A percentile compares a stretch with the other conserved stretches of the same genome.
Evolutionary conservation across 2,329 filamentous ascomycete species (phyloP).

Genomic region (Paecilomyces formosus): DNA sequence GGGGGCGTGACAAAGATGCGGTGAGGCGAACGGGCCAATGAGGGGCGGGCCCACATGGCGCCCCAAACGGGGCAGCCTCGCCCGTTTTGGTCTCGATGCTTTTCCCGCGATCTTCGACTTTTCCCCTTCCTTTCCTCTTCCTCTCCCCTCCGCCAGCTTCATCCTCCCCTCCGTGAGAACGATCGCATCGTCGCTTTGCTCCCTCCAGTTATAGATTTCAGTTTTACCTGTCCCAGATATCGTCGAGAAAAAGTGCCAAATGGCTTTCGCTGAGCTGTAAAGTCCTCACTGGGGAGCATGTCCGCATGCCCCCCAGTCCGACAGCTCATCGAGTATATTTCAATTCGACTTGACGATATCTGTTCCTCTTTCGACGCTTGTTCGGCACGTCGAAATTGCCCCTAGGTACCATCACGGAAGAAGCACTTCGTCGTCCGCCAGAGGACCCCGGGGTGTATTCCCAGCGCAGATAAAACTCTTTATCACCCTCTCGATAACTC

Average conservation of each 20-base stretch:
- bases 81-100: background rate
- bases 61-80: slow-evolving; percentile 16
- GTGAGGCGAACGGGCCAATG: slow-evolving; percentile 5
- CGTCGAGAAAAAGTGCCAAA: slow-evolving; percentile 68
- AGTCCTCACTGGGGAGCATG: slow-evolving; percentile 69
- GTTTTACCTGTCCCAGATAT: slow-evolving; percentile 46
- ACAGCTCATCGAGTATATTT: slow-evolving; percentile 70
- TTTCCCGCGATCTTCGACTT: slow-evolving; percentile 3
- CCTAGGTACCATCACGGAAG: slow-evolving; percentile 31
- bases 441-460: slow-evolving; percentile 30
- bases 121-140: slow-evolving; percentile 7
- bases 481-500: slow-evolving; percentile 7
- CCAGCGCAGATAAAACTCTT: slow-evolving; percentile 11
- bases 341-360: slow-evolving; percentile 48
- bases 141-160: slow-evolving; percentile 4
- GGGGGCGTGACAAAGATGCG: slow-evolving; percentile 5
- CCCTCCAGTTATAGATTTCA: slow-evolving; percentile 18
- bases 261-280: slow-evolving; percentile 87
- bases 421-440: slow-evolving; percentile 28
- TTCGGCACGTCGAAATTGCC: slow-evolving; percentile 55
- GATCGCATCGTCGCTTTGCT: slow-evolving; percentile 2
- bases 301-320: slow-evolving; percentile 67
- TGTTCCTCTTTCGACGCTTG: slow-evolving; percentile 46
- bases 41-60: slow-evolving; percentile 15
- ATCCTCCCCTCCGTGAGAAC: slow-evolving; percentile 14